Conservation (phyloP, 192 early-diverging fungal genomes). For the Coemansia sp. region DNA sequence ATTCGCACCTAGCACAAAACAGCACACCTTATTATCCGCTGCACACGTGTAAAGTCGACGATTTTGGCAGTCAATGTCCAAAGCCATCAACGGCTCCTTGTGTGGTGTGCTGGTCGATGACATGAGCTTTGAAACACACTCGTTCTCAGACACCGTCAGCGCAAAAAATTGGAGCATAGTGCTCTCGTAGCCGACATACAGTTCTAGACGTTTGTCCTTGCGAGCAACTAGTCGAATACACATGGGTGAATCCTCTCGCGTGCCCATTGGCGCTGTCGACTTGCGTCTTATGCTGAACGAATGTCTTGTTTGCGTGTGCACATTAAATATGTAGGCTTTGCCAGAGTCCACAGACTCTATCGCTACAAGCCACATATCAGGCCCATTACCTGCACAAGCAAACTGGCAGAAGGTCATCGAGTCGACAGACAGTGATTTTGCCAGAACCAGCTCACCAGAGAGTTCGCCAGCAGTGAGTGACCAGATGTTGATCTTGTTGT, state of each 20-base stretch:
- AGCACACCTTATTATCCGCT: conserved; percentile 39
- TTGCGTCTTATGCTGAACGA: conserved; percentile 25
- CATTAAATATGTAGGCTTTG: conserved; percentile 24
- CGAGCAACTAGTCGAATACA: conserved; percentile 18
- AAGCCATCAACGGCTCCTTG: conserved; percentile 41
- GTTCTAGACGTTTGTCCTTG: conserved; percentile 2
- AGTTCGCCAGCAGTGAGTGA: conserved; percentile 28
- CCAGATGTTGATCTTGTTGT: conserved; percentile 48
- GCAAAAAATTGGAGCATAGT: conserved; percentile 26
- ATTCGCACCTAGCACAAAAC: conserved; percentile 5
- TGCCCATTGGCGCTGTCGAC: conserved; percentile 16
- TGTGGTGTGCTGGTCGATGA: conserved; percentile 14
- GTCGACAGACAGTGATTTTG: conserved; percentile 21
- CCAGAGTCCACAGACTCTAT: conserved; percentile 20
- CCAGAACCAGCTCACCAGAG: conserved; percentile 12
- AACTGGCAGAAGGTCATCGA: conserved; percentile 54
- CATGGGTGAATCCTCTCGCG: conserved; percentile 43
- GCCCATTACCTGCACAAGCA: neutral
- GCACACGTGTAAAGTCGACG: conserved; percentile 38
- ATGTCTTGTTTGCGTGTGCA: neutral
- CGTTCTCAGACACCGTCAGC: conserved; percentile 4
- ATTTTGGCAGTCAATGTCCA: conserved; percentile 18
- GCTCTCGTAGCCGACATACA: conserved; percentile 48
- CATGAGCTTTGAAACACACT: neutral
- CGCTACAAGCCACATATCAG: conserved; percentile 25